A percentile compares a stretch with the other conserved stretches of the same genome.
Conservation (phyloP, 2,329 filamentous ascomycete genomes). For the Cryphonectria nitschkei region DNA sequence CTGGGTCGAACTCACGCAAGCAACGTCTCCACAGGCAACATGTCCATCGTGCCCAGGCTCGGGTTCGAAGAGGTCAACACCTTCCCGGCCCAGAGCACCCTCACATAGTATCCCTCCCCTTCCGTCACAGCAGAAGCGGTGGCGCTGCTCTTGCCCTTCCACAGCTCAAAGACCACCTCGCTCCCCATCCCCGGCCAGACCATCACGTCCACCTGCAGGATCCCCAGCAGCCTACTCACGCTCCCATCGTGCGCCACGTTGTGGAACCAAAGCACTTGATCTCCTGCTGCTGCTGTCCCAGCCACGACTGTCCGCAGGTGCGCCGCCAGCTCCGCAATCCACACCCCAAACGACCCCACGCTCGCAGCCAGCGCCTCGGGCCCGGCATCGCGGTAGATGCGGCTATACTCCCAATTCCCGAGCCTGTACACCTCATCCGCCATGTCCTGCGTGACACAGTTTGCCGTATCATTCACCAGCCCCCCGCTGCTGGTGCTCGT, state of each 20-base stretch:
- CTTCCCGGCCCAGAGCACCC: slow-evolving; percentile 71
- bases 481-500: slow-evolving; percentile 34
- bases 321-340: slow-evolving; percentile 70
- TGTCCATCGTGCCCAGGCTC: slow-evolving; percentile 65
- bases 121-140: not conserved
- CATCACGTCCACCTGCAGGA: slow-evolving; percentile 76
- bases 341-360: slow-evolving; percentile 69
- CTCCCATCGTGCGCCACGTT: slow-evolving; percentile 83
- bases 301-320: slow-evolving; percentile 61
- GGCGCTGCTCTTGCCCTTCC: slow-evolving; percentile 43
- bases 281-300: slow-evolving; percentile 35
- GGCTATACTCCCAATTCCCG: slow-evolving; percentile 80
- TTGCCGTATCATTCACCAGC: slow-evolving; percentile 44
- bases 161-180: slow-evolving; percentile 79
- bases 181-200: slow-evolving; percentile 85
- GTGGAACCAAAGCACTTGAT: slow-evolving; percentile 62
- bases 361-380: slow-evolving; percentile 63
- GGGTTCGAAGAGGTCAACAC: slow-evolving; percentile 69
- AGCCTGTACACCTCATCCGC: slow-evolving; percentile 75
- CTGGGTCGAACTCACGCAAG: slow-evolving; percentile 42
- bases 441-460: slow-evolving; percentile 64
- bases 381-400: slow-evolving; percentile 71
- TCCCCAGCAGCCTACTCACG: slow-evolving; percentile 66
- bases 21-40: slow-evolving; percentile 67
- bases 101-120: slow-evolving; percentile 52